Evolutionary conservation across 768 basidiomycete genomes (phyloP).

Genomic region (Panaeolus cyanescens): DNA sequence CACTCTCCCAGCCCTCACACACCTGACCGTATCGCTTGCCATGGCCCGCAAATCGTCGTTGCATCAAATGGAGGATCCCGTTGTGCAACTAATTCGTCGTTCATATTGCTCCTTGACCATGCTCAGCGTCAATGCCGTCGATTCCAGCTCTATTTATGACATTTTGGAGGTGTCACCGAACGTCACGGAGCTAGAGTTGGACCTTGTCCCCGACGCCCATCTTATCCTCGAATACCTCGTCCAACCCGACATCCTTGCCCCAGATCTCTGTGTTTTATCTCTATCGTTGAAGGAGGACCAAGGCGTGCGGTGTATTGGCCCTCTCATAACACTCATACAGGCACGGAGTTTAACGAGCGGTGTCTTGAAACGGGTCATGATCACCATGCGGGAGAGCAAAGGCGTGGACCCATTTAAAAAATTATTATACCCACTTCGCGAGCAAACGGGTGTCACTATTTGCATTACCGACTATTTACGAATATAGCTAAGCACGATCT

Average conservation of each 20-base stretch:
- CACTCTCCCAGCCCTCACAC: slow-evolving; percentile 5
- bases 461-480: not conserved
- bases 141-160: slow-evolving; percentile 5
- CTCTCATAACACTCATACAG: slow-evolving; percentile 7
- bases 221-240: slow-evolving; percentile 5
- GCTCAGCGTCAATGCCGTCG: slow-evolving; percentile 8
- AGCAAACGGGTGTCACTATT: not conserved
- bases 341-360: not conserved
- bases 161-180: slow-evolving; percentile 7
- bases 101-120: slow-evolving; percentile 8
- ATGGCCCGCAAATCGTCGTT: not conserved
- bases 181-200: slow-evolving; percentile 4
- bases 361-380: not conserved
- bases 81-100: slow-evolving; percentile 8
- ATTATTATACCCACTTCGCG: not conserved
- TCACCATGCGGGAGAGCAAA: not conserved
- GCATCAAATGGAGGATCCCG: not conserved
- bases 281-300: slow-evolving; percentile 10
- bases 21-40: slow-evolving; percentile 1
- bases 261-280: slow-evolving; percentile 2
- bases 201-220: slow-evolving; percentile 7
- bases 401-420: not conserved
- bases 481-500: not conserved
- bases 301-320: slow-evolving; percentile 4
- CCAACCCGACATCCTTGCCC: not conserved